Evolutionary conservation across 2,329 filamentous ascomycete species (phyloP).

Genomic region (Trichoderma semiorbis): DNA sequence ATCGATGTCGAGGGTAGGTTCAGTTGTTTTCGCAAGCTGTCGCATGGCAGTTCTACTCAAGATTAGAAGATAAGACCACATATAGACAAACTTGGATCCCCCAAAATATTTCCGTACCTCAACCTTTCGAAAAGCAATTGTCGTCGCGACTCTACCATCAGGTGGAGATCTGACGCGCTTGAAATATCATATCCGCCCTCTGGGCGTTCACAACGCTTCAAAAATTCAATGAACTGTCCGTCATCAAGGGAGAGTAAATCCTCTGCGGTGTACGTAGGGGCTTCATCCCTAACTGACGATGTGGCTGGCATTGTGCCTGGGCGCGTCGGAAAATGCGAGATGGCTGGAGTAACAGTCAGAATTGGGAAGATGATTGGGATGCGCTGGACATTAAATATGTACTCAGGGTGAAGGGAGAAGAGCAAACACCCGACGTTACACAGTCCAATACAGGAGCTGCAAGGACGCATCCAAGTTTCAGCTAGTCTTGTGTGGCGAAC

Average conservation of each 20-base stretch:
- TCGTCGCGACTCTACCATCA: neutral
- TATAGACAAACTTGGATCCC: neutral
- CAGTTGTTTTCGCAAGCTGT: neutral
- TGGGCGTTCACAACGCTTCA: neutral
- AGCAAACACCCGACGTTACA: neutral
- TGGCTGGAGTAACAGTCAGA: neutral
- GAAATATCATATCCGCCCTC: neutral
- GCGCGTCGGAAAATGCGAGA: neutral
- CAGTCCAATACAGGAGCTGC: neutral
- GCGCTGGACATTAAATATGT: neutral
- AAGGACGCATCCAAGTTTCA: neutral
- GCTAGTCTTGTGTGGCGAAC: neutral
- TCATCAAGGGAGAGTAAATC: neutral
- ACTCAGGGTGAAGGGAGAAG: neutral
- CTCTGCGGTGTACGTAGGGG: neutral
- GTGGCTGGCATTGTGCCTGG: neutral
- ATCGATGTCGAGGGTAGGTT: neutral
- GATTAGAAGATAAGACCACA: neutral
- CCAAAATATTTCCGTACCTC: neutral
- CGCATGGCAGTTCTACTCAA: neutral
- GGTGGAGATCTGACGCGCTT: neutral
- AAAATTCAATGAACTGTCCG: neutral
- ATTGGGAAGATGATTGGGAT: neutral
- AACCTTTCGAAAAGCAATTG: neutral
- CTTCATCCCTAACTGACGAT: neutral